A percentile compares a stretch with the other conserved stretches of the same genome.
Evolutionary conservation across 2,329 filamentous ascomycete species (phyloP).

Genomic region (Amylocarpus encephaloides): DNA sequence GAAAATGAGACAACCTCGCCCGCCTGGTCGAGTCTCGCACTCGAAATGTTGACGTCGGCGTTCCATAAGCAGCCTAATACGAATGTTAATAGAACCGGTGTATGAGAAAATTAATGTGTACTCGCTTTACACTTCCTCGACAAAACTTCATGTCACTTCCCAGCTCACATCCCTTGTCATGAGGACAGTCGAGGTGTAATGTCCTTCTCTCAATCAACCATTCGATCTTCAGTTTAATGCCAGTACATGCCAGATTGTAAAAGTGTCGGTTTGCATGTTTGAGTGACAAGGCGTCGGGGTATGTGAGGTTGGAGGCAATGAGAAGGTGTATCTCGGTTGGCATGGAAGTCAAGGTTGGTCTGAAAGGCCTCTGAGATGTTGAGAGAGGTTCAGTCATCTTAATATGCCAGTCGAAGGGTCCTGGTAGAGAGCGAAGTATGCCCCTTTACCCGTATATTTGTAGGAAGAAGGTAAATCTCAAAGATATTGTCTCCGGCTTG

Average conservation of each 20-base stretch:
- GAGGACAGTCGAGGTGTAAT: conserved; percentile 60
- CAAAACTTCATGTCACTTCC: conserved; percentile 56
- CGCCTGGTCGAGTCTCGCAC: conserved; percentile 39
- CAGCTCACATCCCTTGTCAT: conserved; percentile 49
- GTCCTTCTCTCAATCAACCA: conserved; percentile 62
- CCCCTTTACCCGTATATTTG: not conserved
- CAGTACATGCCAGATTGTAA: conserved; percentile 58
- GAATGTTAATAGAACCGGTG: not conserved
- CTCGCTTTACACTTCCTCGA: conserved; percentile 51
- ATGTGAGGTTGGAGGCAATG: conserved; percentile 54
- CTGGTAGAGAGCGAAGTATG: too few relatives aligned
- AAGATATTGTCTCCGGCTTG: not conserved
- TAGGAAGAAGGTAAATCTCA: not conserved
- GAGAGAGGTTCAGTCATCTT: too few relatives aligned
- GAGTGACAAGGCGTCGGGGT: conserved; percentile 64
- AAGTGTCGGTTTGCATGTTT: conserved; percentile 62
- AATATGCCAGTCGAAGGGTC: too few relatives aligned
- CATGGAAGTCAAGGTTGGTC: conserved; percentile 33
- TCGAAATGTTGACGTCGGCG: conserved; percentile 53
- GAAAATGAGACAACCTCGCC: conserved; percentile 28
- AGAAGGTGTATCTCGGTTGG: conserved; percentile 63
- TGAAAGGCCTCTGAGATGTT: not conserved
- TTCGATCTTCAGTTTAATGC: conserved; percentile 57
- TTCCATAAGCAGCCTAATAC: conserved; percentile 48
- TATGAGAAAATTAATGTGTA: conserved; percentile 8